Conservation (phyloP, 192 early-diverging fungal genomes). For the Diversispora eburnea region DNA sequence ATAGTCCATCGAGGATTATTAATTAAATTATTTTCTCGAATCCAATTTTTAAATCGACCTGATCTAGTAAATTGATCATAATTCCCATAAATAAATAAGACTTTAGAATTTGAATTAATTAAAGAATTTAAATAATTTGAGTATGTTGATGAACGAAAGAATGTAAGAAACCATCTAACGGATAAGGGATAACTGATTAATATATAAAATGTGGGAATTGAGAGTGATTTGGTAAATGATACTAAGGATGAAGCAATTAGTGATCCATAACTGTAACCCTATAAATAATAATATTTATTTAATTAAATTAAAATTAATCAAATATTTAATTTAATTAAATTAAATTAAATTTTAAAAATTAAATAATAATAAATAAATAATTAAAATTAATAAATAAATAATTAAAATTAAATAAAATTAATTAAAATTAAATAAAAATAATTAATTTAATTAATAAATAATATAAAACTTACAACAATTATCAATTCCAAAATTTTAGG, state of each 20-base stretch:
- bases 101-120: not conserved
- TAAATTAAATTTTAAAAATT: not conserved
- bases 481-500: conserved; percentile 4
- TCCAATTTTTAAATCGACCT: not conserved
- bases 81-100: conserved; percentile 26
- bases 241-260: conserved; percentile 15
- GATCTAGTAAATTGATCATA: conserved; percentile 25
- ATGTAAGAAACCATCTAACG: conserved; percentile 25
- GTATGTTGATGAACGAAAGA: not conserved
- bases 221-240: not conserved
- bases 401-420: no score
- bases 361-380: not conserved
- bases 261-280: conserved; percentile 30
- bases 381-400: not conserved
- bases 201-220: conserved; percentile 13
- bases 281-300: no score
- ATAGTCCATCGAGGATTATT: conserved; percentile 14
- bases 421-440: not conserved
- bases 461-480: conserved; percentile 19
- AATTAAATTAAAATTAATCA: no score
- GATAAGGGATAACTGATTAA: conserved; percentile 23
- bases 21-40: not conserved
- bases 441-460: not conserved
- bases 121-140: not conserved
- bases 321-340: no score